phyloP scores from a whole-genome alignment of 2,329 filamentous ascomycete species.

The Trichoderma polysporum region DNA sequence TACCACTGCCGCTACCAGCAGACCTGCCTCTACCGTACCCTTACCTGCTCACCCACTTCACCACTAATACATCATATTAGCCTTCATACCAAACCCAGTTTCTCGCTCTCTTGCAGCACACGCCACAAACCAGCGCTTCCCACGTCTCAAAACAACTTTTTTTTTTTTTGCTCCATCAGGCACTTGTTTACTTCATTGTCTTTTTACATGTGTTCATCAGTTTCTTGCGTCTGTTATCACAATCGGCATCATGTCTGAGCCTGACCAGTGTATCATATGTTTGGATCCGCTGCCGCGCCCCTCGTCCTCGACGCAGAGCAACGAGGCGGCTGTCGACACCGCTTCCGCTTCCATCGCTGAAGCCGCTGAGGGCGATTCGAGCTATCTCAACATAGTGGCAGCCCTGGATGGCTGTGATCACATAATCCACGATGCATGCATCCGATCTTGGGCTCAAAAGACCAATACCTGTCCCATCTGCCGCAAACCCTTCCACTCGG shows the following conservation, averaged over 20 bases:
- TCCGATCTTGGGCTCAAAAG: slow-evolving; percentile 92
- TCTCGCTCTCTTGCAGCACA: slow-evolving; percentile 13
- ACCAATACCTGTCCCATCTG: slow-evolving; percentile 98
- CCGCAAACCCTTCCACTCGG: slow-evolving; percentile 84
- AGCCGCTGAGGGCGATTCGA: slow-evolving; percentile 31
- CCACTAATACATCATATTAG: slow-evolving; percentile 35
- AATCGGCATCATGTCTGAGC: slow-evolving; percentile 49
- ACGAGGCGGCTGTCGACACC: slow-evolving; percentile 27
- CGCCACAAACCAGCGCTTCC: slow-evolving; percentile 6
- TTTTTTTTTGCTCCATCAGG: slow-evolving; percentile 6
- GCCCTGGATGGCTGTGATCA: slow-evolving; percentile 78
- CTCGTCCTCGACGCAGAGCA: slow-evolving; percentile 30
- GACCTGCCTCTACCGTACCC: no score
- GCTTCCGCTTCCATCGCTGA: slow-evolving; percentile 22
- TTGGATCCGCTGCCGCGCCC: slow-evolving; percentile 56
- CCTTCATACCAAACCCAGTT: slow-evolving; percentile 21
- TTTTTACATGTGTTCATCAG: slow-evolving; percentile 51
- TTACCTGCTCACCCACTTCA: slow-evolving; percentile 17
- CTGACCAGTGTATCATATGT: slow-evolving; percentile 71
- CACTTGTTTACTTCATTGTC: slow-evolving; percentile 8
- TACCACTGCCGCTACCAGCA: background rate
- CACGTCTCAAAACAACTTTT: background rate
- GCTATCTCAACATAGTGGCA: slow-evolving; percentile 51
- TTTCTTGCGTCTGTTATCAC: slow-evolving; percentile 35
- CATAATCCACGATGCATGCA: slow-evolving; percentile 86